A percentile compares a stretch with the other conserved stretches of the same genome.
phyloP scores from a whole-genome alignment of 164 flowering plant species.

The Paratinospora sagittata region DNA sequence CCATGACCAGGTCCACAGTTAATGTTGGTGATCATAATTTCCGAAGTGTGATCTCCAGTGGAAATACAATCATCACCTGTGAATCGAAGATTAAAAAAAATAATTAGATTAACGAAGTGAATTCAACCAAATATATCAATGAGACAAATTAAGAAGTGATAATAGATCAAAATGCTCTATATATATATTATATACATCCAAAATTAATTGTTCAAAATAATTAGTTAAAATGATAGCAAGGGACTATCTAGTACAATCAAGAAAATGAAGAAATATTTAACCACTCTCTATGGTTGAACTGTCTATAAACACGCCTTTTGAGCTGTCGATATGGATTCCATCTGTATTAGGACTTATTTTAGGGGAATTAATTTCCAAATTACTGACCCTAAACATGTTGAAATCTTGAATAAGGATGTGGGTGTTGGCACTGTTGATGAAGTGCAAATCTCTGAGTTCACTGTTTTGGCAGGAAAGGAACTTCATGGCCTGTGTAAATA shows the following conservation, averaged over 20 bases:
- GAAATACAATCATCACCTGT: conserved; percentile 40
- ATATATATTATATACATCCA: no score
- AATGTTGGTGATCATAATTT: conserved; percentile 15
- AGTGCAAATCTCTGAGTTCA: background rate
- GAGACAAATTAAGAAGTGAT: no score
- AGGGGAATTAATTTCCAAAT: conserved; percentile 21
- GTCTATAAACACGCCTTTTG: conserved; percentile 7
- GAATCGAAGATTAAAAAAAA: background rate
- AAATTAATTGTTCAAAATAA: no score
- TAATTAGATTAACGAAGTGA: no score
- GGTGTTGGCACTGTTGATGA: conserved; percentile 15
- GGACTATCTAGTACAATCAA: no score
- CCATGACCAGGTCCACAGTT: conserved; percentile 40
- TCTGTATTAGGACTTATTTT: conserved; percentile 30
- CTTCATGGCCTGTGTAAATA: conserved; percentile 2
- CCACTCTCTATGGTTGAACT: conserved; percentile 17
- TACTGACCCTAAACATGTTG: conserved; percentile 5
- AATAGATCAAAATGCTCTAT: no score
- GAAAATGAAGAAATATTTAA: conserved; percentile 4
- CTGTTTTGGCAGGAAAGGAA: background rate
- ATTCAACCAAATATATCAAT: no score
- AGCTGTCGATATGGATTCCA: conserved; percentile 24
- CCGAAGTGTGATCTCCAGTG: conserved; percentile 20
- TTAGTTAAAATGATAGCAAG: no score
- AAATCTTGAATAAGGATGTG: conserved; percentile 13